Evolutionary conservation across 2,329 filamentous ascomycete genomes (phyloP).

Genomic region (Xenoacremonium recifei): DNA sequence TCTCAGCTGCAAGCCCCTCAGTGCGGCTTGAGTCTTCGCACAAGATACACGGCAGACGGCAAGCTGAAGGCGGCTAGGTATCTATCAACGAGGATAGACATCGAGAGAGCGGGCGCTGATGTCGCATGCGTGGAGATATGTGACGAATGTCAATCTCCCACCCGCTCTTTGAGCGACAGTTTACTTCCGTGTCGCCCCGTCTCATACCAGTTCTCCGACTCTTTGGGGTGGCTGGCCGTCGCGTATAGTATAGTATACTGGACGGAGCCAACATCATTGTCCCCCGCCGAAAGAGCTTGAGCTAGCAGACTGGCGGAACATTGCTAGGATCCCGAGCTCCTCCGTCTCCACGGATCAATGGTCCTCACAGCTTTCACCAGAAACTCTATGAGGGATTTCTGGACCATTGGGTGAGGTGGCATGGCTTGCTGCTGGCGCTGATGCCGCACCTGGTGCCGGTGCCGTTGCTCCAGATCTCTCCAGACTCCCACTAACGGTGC

Average conservation of each 20-base stretch:
- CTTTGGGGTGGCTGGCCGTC: too few relatives aligned
- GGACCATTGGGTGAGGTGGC: conserved; percentile 17
- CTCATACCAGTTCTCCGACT: too few relatives aligned
- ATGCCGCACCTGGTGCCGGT: conserved; percentile 2
- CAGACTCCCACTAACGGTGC: background rate
- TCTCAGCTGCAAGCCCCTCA: background rate
- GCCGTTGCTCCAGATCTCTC: background rate
- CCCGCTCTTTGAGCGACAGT: background rate
- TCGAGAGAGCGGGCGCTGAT: too few relatives aligned
- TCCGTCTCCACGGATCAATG: conserved; percentile 13
- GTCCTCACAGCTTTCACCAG: conserved; percentile 6
- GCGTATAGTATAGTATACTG: too few relatives aligned
- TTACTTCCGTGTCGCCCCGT: too few relatives aligned
- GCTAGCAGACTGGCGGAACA: conserved; percentile 4
- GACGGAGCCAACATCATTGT: too few relatives aligned
- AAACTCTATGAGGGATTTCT: conserved; percentile 23
- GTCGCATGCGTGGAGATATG: too few relatives aligned
- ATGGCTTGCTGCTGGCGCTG: conserved; percentile 12
- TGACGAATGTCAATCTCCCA: too few relatives aligned
- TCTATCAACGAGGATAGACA: too few relatives aligned
- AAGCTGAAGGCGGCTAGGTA: too few relatives aligned
- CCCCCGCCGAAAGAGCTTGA: background rate
- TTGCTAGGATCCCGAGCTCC: conserved; percentile 12
- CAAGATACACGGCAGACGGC: too few relatives aligned
- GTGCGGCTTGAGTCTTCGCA: too few relatives aligned